Evolutionary conservation across 1,139 yeast genomes (phyloP), one percentile per base, ranked within the genome.

Genomic region (Tardiomyces blankii): DNA sequence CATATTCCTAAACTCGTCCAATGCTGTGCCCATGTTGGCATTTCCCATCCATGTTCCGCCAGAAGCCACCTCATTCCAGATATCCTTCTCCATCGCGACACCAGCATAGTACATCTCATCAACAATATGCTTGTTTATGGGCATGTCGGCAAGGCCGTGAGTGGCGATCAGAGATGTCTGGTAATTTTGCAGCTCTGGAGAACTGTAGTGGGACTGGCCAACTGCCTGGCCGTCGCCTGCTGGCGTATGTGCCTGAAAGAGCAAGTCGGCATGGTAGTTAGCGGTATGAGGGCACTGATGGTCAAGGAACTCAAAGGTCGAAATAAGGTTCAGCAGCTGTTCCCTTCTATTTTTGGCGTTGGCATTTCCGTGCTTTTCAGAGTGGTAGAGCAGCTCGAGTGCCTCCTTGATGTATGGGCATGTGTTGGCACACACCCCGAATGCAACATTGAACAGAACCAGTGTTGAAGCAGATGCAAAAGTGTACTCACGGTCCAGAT

Each of bases 401-500:
- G 94, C 88, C 60, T 82, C 88, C 56, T 82, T 89, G 48, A 85
- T 66, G 56, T 82, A 87, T 39, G 74, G 78, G 46, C 73, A 71
- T 0, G 93, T 83, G 16, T 85, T 85, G 33, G 80, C 86, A 58
- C 83, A 86, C 6, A 83, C 82, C 8, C 94, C 94, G 65, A 85
- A 85, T 0, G 94, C 83, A 0, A 88, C 82, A 59, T 81, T 84
- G 60, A 82, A 84, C 35, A 85, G 66, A 13, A 83, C 77, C 46
- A 85, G 66, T 0, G 95, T 85, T 5, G 88, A 83, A 1, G 93
- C 82, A 0, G 94, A 78, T 0, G 91, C 82, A 61, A 83, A 85
- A 28, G 84, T 66, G 60, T 85, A 85, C 58, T 86, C 95, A 55
- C 95, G 69, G 60, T 86, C 95, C 87, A 85, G 82, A 71, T 88